Evolutionary conservation across 148 eudicot genomes (phyloP).

Genomic region (Fagopyrum tataricum): DNA sequence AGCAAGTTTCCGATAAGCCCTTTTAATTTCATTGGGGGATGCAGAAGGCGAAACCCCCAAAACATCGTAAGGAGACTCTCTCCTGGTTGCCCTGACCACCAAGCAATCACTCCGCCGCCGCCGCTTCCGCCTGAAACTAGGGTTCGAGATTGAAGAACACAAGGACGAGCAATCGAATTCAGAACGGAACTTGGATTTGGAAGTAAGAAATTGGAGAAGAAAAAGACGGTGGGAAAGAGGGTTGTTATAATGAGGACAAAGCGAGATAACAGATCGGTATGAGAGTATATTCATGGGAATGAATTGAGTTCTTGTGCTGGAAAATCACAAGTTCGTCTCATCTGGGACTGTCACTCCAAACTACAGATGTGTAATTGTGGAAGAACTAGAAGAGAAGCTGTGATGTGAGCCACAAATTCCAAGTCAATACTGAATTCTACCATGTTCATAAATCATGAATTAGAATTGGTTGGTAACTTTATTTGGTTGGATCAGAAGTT

Average conservation of each 20-base stretch:
- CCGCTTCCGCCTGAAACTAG: slow-evolving; percentile 17
- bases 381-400: background rate
- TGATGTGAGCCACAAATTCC: slow-evolving; percentile 2
- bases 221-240: background rate
- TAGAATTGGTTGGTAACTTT: too few relatives aligned
- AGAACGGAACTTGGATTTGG: background rate
- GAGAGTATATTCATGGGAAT: slow-evolving; percentile 11
- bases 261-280: slow-evolving; percentile 9
- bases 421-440: background rate
- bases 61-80: slow-evolving; percentile 85
- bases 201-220: slow-evolving; percentile 2
- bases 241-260: background rate
- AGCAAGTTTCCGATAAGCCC: slow-evolving; percentile 94
- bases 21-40: slow-evolving; percentile 62
- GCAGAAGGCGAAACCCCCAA: slow-evolving; percentile 82
- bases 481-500: too few relatives aligned
- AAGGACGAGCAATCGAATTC: slow-evolving; percentile 8
- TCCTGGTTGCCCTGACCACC: slow-evolving; percentile 35
- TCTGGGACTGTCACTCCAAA: too few relatives aligned
- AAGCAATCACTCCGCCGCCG: slow-evolving; percentile 9
- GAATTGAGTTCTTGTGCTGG: background rate
- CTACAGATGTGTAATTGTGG: background rate
- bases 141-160: background rate
- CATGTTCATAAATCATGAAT: slow-evolving; percentile 2
- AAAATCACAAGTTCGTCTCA: slow-evolving; percentile 3